phyloP scores from a whole-genome alignment of 495 filamentous ascomycete genomes.

The Tuber magnatum region DNA sequence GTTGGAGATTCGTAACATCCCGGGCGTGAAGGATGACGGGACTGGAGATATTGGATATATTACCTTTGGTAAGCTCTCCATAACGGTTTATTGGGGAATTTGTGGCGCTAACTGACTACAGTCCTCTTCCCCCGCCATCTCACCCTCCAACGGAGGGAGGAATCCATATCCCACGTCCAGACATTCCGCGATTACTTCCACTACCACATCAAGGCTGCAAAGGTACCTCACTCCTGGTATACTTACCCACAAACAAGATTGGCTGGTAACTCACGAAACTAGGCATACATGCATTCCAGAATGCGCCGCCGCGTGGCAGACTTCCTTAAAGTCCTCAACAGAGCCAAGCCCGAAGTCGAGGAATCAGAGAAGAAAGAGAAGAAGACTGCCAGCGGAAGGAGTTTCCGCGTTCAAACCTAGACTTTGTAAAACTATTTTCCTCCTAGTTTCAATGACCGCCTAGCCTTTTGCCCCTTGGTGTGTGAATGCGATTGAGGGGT shows the following conservation, averaged over 20 bases:
- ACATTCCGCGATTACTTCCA: conserved; percentile 99
- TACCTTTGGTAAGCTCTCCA: conserved; percentile 68
- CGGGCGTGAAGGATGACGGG: conserved; percentile 66
- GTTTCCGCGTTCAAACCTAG: conserved; percentile 66
- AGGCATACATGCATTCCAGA: conserved; percentile 95
- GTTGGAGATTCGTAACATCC: conserved; percentile 77
- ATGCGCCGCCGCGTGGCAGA: conserved; percentile 97
- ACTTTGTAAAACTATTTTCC: neutral
- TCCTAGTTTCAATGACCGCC: neutral
- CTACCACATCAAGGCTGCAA: conserved; percentile 99
- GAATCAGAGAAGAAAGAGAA: conserved; percentile 96
- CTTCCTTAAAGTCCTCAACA: conserved; percentile 88
- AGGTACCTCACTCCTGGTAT: conserved; percentile 48
- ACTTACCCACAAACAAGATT: neutral
- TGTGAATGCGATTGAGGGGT: neutral
- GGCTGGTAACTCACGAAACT: conserved; percentile 9
- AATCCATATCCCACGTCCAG: conserved; percentile 97
- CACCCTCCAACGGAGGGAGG: conserved; percentile 76
- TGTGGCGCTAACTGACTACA: conserved; percentile 42
- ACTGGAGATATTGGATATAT: conserved; percentile 87
- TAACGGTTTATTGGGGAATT: neutral
- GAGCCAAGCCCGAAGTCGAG: conserved; percentile 68
- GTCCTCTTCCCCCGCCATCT: conserved; percentile 95
- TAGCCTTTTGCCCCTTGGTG: neutral
- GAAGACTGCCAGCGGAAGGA: conserved; percentile 94